Conservation (phyloP, 2,329 filamentous ascomycete species). For the Nemania abortiva region DNA sequence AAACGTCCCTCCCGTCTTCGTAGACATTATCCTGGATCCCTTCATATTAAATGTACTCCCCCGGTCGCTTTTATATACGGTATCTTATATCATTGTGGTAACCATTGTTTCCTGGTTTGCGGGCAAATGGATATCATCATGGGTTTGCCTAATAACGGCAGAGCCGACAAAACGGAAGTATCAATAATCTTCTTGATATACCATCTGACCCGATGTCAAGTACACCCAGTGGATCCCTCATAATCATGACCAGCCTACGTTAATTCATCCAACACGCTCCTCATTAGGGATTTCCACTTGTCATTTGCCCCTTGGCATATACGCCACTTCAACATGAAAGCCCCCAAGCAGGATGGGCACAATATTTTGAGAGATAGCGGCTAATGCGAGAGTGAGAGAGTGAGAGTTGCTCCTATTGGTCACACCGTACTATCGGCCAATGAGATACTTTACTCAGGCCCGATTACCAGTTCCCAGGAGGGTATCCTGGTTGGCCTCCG, state of each 20-base stretch:
- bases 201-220: conserved; percentile 41
- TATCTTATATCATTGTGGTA: conserved; percentile 74
- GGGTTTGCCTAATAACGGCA: conserved; percentile 49
- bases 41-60: conserved; percentile 85
- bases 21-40: conserved; percentile 88
- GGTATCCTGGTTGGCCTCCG: conserved; percentile 52
- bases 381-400: conserved; percentile 1
- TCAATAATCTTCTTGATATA: conserved; percentile 50
- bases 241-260: conserved; percentile 41
- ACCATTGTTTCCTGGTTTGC: conserved; percentile 62
- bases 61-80: conserved; percentile 78
- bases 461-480: conserved; percentile 50
- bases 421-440: conserved; percentile 1
- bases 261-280: conserved; percentile 33
- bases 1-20: conserved; percentile 76
- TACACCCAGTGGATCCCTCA: conserved; percentile 38
- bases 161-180: conserved; percentile 52
- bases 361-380: conserved; percentile 1
- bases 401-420: neutral
- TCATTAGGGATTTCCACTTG: conserved; percentile 18
- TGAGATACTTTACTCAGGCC: neutral
- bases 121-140: conserved; percentile 54
- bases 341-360: neutral
- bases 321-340: conserved; percentile 18
- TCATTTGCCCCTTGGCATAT: conserved; percentile 10